Evolutionary conservation across 345 rosid species (phyloP).

Genomic region (Zanthoxylum bungeanum): DNA sequence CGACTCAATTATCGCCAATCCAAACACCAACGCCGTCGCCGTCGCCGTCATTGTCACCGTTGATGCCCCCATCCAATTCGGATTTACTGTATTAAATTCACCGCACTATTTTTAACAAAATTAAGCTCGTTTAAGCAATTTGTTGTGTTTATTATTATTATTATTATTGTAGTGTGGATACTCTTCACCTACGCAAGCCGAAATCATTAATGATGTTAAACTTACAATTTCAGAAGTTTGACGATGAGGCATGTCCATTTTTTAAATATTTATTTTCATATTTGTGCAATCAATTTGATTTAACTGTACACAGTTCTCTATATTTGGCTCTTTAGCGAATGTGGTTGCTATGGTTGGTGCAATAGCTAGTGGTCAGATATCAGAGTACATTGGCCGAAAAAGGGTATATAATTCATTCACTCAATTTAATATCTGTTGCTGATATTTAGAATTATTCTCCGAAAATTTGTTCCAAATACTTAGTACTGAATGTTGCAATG

Average conservation of each 20-base stretch:
- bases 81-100: slow-evolving; percentile 47
- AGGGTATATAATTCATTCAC: slow-evolving; percentile 41
- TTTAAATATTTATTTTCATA: no score
- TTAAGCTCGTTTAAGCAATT: not conserved
- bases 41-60: slow-evolving; percentile 69
- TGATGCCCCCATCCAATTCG: slow-evolving; percentile 76
- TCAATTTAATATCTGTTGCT: slow-evolving; percentile 1
- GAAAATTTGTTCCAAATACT: not conserved
- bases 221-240: slow-evolving; percentile 58
- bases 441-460: not conserved
- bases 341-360: slow-evolving; percentile 85
- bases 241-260: not conserved
- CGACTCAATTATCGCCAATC: no score
- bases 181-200: slow-evolving; percentile 63
- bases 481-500: not conserved
- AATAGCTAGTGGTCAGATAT: slow-evolving; percentile 68
- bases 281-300: not conserved
- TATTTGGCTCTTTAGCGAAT: slow-evolving; percentile 69
- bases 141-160: not conserved
- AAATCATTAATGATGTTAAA: slow-evolving; percentile 48
- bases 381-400: slow-evolving; percentile 72
- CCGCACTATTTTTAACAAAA: not conserved
- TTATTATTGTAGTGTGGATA: slow-evolving; percentile 51
- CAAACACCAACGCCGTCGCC: no score
- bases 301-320: slow-evolving; percentile 40